phyloP scores from a whole-genome alignment of 2,329 filamentous ascomycete species.

The Diatrype stigma region DNA sequence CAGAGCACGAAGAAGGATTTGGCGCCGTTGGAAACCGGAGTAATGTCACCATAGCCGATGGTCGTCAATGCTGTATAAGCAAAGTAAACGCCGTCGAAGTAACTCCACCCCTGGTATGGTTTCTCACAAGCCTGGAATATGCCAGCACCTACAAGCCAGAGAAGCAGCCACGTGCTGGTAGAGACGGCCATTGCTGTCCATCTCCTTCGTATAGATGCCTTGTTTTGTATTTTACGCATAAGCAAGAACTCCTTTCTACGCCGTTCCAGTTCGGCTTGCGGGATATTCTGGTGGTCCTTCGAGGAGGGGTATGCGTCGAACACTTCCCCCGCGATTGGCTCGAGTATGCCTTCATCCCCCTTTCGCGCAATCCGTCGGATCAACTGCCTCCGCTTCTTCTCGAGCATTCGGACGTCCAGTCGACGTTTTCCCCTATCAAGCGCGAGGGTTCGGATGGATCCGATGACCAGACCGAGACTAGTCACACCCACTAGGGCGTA shows the following conservation, averaged over 20 bases:
- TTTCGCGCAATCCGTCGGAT: slow-evolving; percentile 42
- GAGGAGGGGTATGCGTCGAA: slow-evolving; percentile 11
- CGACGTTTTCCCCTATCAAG: slow-evolving; percentile 53
- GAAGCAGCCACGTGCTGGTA: slow-evolving; percentile 59
- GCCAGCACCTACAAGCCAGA: slow-evolving; percentile 78
- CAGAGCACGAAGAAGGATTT: slow-evolving; percentile 91
- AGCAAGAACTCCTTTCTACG: slow-evolving; percentile 69
- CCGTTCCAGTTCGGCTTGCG: slow-evolving; percentile 49
- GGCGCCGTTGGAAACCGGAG: slow-evolving; percentile 71
- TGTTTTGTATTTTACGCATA: slow-evolving; percentile 75
- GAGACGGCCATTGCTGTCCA: slow-evolving; percentile 73
- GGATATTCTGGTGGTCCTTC: slow-evolving; percentile 11
- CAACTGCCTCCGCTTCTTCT: slow-evolving; percentile 51
- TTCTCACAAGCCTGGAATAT: slow-evolving; percentile 60
- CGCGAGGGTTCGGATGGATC: slow-evolving; percentile 66
- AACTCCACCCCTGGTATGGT: slow-evolving; percentile 59
- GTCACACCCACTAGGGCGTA: slow-evolving; percentile 81
- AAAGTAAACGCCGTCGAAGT: slow-evolving; percentile 83
- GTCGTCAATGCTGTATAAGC: slow-evolving; percentile 79
- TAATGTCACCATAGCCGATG: slow-evolving; percentile 80
- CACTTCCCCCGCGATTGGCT: slow-evolving; percentile 37
- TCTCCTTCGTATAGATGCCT: slow-evolving; percentile 60
- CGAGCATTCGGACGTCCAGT: slow-evolving; percentile 54
- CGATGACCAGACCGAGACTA: slow-evolving; percentile 78
- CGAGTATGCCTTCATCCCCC: slow-evolving; percentile 44